These are phyloP conservation scores for Lipomyces oligophaga DNA, from an alignment of 805 yeast genomes.

Conservation along the genomic window DNA sequence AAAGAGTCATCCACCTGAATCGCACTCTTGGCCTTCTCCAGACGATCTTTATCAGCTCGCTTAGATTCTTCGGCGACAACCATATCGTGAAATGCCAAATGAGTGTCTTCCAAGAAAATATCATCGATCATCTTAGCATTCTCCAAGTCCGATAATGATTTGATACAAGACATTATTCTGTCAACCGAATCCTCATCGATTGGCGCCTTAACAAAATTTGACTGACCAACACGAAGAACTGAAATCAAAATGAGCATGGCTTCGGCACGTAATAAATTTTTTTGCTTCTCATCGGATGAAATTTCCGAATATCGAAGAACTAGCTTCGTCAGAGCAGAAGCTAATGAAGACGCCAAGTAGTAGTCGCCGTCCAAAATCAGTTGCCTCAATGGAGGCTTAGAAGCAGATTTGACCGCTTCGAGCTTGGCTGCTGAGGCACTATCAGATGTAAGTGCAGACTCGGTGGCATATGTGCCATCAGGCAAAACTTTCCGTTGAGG, in stretches of 20 bases:
- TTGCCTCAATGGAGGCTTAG: conserved; percentile 68
- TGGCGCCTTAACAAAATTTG: conserved; percentile 60
- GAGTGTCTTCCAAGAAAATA: conserved; percentile 85
- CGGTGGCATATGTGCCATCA: conserved; percentile 99
- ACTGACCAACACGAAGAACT: conserved; percentile 80
- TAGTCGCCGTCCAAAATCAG: conserved; percentile 83
- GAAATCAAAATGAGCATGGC: conserved; percentile 91
- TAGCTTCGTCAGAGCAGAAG: conserved; percentile 84
- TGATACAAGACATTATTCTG: conserved; percentile 82
- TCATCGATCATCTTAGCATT: conserved; percentile 47
- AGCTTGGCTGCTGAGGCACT: conserved; percentile 37
- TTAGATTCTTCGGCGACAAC: conserved; percentile 56
- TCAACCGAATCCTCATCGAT: conserved; percentile 98
- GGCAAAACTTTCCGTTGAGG: conserved; percentile 83
- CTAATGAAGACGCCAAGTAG: conserved; percentile 81
- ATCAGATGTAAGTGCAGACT: conserved; percentile 60
- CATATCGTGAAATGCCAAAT: conserved; percentile 73
- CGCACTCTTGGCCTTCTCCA: conserved; percentile 57
- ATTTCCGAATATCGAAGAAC: conserved; percentile 68
- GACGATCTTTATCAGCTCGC: conserved; percentile 49
- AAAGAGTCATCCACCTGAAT: conserved; percentile 77
- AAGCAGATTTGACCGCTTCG: conserved; percentile 40
- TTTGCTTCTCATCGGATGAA: conserved; percentile 47
- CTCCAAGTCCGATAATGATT: conserved; percentile 63
- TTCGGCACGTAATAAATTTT: conserved; percentile 89